Conservation (phyloP, 2,329 filamentous ascomycete genomes). For the Calonectria honghensis region DNA sequence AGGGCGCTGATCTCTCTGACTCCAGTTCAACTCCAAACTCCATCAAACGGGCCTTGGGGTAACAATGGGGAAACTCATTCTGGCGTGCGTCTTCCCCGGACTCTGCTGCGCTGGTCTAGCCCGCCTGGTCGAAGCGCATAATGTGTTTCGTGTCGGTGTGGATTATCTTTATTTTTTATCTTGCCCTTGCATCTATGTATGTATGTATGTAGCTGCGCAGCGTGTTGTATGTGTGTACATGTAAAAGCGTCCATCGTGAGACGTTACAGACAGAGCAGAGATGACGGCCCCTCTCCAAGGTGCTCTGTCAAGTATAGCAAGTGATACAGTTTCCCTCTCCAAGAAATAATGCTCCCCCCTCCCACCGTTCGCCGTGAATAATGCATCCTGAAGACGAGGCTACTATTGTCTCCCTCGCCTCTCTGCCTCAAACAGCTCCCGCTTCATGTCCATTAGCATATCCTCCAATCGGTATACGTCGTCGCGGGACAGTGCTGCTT, state of each 20-base stretch:
- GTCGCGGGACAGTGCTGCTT: constrained; percentile 75
- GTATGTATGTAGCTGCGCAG: constrained; percentile 39
- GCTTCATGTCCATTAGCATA: constrained; percentile 85
- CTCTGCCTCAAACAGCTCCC: constrained; percentile 83
- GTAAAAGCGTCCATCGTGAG: constrained; percentile 43
- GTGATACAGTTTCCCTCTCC: constrained; percentile 40
- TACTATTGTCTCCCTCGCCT: constrained; percentile 69
- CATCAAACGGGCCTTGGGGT: constrained; percentile 25
- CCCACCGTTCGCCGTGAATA: constrained; percentile 43
- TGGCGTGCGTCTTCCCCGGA: constrained; percentile 14
- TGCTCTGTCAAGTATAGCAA: constrained; percentile 42
- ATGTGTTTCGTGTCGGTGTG: constrained; percentile 17
- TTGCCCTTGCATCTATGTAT: constrained; percentile 45
- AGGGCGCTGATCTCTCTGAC: constrained; percentile 15
- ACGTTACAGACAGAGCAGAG: constrained; percentile 37
- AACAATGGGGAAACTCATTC: constrained; percentile 3
- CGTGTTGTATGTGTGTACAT: constrained; percentile 31
- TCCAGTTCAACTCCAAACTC: constrained; percentile 27
- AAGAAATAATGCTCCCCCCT: constrained; percentile 33
- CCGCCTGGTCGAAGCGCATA: constrained; percentile 19
- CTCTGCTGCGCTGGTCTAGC: background rate
- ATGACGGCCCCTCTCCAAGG: constrained; percentile 21
- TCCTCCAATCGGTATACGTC: constrained; percentile 85
- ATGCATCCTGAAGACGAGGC: constrained; percentile 43
- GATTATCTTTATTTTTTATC: constrained; percentile 36